Base-by-base conservation (phyloP, 1,284 basidiomycete species). In the Trichosporon sp. region DNA sequence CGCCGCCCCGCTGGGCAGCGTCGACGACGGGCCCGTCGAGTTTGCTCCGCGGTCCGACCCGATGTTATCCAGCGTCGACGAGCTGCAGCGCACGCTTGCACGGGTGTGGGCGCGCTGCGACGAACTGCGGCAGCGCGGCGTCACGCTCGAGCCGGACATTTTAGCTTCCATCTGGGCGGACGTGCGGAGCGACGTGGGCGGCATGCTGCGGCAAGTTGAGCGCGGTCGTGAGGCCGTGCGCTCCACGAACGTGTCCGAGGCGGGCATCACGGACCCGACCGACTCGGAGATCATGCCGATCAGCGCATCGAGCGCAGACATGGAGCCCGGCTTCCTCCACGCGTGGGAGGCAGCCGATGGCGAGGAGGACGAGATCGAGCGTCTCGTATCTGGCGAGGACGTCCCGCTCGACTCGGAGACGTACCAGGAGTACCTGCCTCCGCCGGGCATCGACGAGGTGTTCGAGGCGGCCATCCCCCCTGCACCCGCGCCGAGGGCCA, bases 381-480 rank as follows among this genome's bases (percentile, higher is more conserved):
- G 65, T 1, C 65, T 65, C 1, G 70, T 66, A 6, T 68, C 69
- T 16, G 69, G 69, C 40, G 38, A 48, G 26, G 46, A 51, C 16
- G 48, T 35, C 51, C 56, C 19, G 31, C 67, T 31, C 4, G 37
- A 68, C 40, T 6, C 32, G 0, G 69, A 63, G 59, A 16, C 40
- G 7, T 19, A 51, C 1, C 65, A 43, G 2, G 74, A 75, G 35
- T 8, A 43, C 5, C 73, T 81, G 3, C 79, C 79, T 0, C 76
- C 76, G 10, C 76, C 78, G 1, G 80, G 80, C 4, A 71, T 71
- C 8, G 81, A 82, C 65, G 74, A 73, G 38, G 75, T 83, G 4
- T 81, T 74, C 61, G 80, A 81, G 64, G 74, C 73, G 5, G 69
- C 66, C 21, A 48, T 64, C 10, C 51, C 65, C 12, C 68, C 65